Base-by-base conservation (phyloP, 2,329 filamentous ascomycete genomes). In the Fusarium mundagurra region DNA sequence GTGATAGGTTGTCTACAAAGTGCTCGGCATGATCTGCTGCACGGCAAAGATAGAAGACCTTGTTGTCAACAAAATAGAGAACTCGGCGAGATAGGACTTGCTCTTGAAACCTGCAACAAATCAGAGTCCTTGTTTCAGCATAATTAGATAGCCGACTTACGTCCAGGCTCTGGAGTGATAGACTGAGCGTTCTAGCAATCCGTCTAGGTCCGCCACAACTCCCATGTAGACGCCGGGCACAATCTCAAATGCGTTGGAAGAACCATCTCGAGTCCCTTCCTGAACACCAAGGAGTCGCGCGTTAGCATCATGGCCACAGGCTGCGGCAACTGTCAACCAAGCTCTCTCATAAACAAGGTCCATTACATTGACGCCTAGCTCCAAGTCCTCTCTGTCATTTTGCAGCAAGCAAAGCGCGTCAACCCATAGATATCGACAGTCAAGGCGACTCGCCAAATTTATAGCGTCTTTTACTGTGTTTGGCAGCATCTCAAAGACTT, bases 401-500 rank as follows among this genome's bases (percentile, higher is more conserved):
- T 50, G 47, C 3, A 50, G 3, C 22, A 50, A 0, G 4, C 47
- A 50, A 33, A 50, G 47, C 2, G 6, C 47, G 4, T 50, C 47
- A 10, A 33, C 29, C 47, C 47, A 50, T 14, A 50, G 6, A 33
- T 33, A 50, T 33, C 47, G 11, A 1, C 29, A 50, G 0, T 8
- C 16, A 18, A 50, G 47, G 2, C 29, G 29, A 8, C 8, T 10
- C 1, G 29, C 1, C 3, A 50, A 24, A 13, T 0, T 14, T 0
- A 31, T 33, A 14, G 47, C 47, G 16, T 50, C 47, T 24, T 18
- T 24, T 5, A 50, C 24, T 0, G 47, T 33, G 22, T 24, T 24
- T 0, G 47, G 47, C 0, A 50, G 29, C 29, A n/a, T 33, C 5
- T 7, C 0, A 4, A 7, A 3, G 8, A 24, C 29, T 3, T 0